A percentile compares a stretch with the other conserved stretches of the same genome.
These are phyloP conservation scores for Mortierella sp. DNA, from an alignment of 371 early-diverging fungal species.

Conservation along the genomic window DNA sequence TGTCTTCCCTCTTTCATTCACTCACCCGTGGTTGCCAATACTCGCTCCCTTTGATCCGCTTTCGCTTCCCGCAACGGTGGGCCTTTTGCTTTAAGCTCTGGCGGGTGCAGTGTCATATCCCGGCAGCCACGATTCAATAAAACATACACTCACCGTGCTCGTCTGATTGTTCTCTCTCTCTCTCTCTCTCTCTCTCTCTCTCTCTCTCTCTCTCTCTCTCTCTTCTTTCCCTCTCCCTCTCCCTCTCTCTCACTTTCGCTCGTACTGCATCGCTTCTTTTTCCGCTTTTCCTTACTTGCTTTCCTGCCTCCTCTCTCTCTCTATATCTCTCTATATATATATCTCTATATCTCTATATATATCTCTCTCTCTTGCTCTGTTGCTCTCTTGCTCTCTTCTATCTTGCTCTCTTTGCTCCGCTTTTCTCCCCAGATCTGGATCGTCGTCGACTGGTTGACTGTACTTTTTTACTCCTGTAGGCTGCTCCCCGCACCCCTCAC, in stretches of 20 bases:
- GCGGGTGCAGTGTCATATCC: no score
- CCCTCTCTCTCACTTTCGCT: background rate
- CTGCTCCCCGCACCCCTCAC: background rate
- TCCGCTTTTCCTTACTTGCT: conserved; percentile 1
- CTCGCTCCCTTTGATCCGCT: no score
- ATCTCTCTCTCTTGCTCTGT: background rate
- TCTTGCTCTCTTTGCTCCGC: background rate
- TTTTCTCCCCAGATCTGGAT: background rate
- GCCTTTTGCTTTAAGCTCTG: no score
- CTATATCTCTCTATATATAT: background rate
- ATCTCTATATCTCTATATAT: background rate
- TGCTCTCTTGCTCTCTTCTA: background rate
- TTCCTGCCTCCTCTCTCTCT: background rate
- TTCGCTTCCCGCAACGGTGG: no score
- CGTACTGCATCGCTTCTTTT: background rate
- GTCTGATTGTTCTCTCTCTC: no score
- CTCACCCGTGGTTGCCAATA: no score
- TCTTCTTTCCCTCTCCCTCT: background rate
- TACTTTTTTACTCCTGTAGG: background rate
- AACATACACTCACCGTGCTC: no score
- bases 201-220: no score
- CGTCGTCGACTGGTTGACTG: conserved; percentile 6
- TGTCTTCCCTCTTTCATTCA: no score
- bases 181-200: no score
- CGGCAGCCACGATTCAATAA: no score